Percentiles rank a stretch among this genome's conserved stretches.
These are phyloP conservation scores for Phialophora expanda DNA, from an alignment of 2,329 filamentous ascomycete genomes.

Conservation along the genomic window DNA sequence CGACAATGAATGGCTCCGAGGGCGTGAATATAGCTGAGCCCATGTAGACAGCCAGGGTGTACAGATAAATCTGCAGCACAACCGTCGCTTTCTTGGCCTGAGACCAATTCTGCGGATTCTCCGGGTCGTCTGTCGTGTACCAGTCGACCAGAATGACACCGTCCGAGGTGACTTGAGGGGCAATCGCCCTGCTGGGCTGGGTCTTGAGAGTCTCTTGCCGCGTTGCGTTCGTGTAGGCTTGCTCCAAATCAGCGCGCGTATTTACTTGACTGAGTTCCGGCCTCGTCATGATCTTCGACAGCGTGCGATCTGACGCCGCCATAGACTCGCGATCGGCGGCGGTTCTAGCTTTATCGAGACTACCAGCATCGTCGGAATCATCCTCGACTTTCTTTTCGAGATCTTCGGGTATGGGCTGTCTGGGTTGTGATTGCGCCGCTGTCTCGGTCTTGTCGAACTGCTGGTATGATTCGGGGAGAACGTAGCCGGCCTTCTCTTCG, in stretches of 20 bases:
- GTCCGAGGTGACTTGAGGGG: slow-evolving; percentile 33
- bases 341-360: slow-evolving; percentile 27
- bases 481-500: slow-evolving; percentile 48
- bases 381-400: slow-evolving; percentile 30
- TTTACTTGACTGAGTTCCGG: slow-evolving; percentile 29
- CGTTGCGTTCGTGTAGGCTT: slow-evolving; percentile 35
- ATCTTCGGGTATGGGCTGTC: slow-evolving; percentile 17
- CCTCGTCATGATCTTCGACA: slow-evolving; percentile 36
- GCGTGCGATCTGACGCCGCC: slow-evolving; percentile 20
- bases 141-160: slow-evolving; percentile 37
- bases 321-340: slow-evolving; percentile 32
- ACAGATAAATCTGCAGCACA: slow-evolving; percentile 40
- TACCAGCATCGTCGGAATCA: slow-evolving; percentile 17
- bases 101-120: slow-evolving; percentile 42
- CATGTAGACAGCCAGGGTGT: slow-evolving; percentile 40
- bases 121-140: slow-evolving; percentile 40
- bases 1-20: slow-evolving; percentile 33
- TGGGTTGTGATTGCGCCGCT: slow-evolving; percentile 2
- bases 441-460: slow-evolving; percentile 1
- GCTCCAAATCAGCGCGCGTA: slow-evolving; percentile 33
- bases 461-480: slow-evolving; percentile 37
- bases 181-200: slow-evolving; percentile 33
- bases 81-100: slow-evolving; percentile 36
- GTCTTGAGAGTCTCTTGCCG: slow-evolving; percentile 33
- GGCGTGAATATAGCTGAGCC: slow-evolving; percentile 39